These are phyloP conservation scores for Paramecium tetraurelia DNA, from an alignment of 73 alveolate species.

Conservation along the genomic window DNA sequence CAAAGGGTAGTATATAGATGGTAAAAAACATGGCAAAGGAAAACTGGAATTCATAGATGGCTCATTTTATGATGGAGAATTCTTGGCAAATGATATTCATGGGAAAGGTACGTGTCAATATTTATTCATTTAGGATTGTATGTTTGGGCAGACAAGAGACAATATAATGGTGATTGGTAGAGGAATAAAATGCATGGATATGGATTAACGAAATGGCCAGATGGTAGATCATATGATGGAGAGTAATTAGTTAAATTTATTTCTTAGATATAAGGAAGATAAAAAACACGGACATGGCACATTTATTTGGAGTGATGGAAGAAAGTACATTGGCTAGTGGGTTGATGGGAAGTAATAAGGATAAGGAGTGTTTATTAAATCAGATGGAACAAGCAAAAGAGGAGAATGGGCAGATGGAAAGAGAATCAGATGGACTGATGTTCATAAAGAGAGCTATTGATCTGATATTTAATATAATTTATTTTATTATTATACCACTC, in stretches of 20 bases:
- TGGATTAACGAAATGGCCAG: conserved; percentile 72
- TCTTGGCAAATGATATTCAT: conserved; percentile 54
- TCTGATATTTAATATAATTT: not conserved
- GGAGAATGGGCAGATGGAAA: conserved; percentile 72
- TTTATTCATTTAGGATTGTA: conserved; percentile 59
- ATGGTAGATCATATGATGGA: conserved; percentile 78
- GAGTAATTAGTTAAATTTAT: conserved; percentile 77
- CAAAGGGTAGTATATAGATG: conserved; percentile 68
- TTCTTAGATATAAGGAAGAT: conserved; percentile 79
- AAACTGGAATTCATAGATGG: conserved; percentile 69
- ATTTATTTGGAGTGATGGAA: conserved; percentile 76
- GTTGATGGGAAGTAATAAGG: conserved; percentile 65
- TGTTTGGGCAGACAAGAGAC: conserved; percentile 80
- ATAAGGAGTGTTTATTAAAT: conserved; percentile 63
- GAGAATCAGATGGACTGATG: conserved; percentile 58
- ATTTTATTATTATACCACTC: not conserved
- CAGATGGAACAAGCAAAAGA: conserved; percentile 53
- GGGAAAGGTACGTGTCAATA: conserved; percentile 27
- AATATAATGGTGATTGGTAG: conserved; percentile 71
- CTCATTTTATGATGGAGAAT: conserved; percentile 73
- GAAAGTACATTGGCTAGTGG: conserved; percentile 71
- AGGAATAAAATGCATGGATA: conserved; percentile 65
- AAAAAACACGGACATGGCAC: conserved; percentile 77
- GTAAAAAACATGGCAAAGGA: conserved; percentile 72
- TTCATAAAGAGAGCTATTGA: not conserved